Evolutionary conservation across 495 filamentous ascomycete genomes (phyloP).

Genomic region (Neurospora africana): DNA sequence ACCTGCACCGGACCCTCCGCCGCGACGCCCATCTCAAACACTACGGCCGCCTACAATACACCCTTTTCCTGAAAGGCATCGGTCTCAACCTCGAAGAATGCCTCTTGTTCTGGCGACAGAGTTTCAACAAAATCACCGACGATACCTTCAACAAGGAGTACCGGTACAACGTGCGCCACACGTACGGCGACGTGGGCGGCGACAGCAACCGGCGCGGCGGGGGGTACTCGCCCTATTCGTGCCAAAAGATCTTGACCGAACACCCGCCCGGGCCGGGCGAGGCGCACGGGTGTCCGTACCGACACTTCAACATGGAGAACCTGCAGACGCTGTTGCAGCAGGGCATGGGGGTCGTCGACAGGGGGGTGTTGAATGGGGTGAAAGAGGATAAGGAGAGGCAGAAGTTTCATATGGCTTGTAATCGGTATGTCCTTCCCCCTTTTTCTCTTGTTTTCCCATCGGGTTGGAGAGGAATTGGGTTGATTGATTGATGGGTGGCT

Average conservation of each 20-base stretch:
- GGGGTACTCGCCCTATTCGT: conserved; percentile 83
- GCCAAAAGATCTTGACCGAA: conserved; percentile 88
- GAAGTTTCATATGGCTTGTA: conserved; percentile 93
- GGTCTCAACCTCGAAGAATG: conserved; percentile 85
- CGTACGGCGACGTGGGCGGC: conserved; percentile 90
- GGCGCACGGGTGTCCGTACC: conserved; percentile 88
- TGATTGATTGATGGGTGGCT: background rate
- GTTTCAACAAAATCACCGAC: conserved; percentile 75
- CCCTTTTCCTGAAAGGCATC: conserved; percentile 94
- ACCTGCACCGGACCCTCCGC: conserved; percentile 72
- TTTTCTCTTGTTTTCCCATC: background rate
- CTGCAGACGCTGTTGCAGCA: conserved; percentile 58
- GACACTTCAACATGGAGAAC: conserved; percentile 84
- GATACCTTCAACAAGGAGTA: conserved; percentile 94
- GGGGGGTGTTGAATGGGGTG: conserved; percentile 65
- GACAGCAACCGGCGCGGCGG: conserved; percentile 74
- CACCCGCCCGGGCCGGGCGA: conserved; percentile 74
- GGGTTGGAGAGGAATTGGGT: too few species aligned
- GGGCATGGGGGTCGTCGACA: conserved; percentile 63
- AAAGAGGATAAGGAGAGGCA: conserved; percentile 80
- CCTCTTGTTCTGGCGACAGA: conserved; percentile 84
- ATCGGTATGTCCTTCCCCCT: conserved; percentile 41
- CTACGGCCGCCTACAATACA: conserved; percentile 89
- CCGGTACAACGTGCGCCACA: conserved; percentile 89
- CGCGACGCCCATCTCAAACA: conserved; percentile 86